Percentiles rank a stretch among this genome's conserved stretches.
Evolutionary conservation across 2,329 filamentous ascomycete species (phyloP).

Genomic region (Zelopaecilomyces penicillatus): DNA sequence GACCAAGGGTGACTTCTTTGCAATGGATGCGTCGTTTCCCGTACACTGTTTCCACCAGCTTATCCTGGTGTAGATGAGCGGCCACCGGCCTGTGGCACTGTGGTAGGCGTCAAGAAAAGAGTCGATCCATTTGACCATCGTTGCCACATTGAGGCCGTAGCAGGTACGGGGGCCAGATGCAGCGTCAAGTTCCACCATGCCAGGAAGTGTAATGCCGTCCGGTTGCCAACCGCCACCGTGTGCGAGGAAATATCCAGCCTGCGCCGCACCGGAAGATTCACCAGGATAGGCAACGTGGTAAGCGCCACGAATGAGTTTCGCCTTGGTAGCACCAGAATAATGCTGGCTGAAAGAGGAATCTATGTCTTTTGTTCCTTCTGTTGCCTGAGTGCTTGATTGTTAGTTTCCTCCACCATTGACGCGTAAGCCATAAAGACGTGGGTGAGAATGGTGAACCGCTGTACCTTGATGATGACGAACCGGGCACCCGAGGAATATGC

Average conservation of each 20-base stretch:
- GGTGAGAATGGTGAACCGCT: neutral
- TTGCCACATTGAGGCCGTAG: slow-evolving; percentile 35
- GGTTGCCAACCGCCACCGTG: slow-evolving; percentile 46
- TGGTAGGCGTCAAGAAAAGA: slow-evolving; percentile 45
- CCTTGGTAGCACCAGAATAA: slow-evolving; percentile 40
- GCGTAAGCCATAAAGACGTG: too few species aligned
- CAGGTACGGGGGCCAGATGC: slow-evolving; percentile 30
- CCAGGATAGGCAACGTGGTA: slow-evolving; percentile 48
- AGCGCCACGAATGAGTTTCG: slow-evolving; percentile 44
- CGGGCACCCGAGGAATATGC: slow-evolving; percentile 31
- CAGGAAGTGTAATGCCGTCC: slow-evolving; percentile 47
- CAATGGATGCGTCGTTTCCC: slow-evolving; percentile 38
- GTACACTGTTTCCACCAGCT: slow-evolving; percentile 48
- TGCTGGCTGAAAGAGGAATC: slow-evolving; percentile 39
- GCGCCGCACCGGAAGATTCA: slow-evolving; percentile 32
- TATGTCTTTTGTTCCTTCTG: slow-evolving; percentile 40
- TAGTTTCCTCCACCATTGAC: too few species aligned
- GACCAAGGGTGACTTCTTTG: slow-evolving; percentile 36
- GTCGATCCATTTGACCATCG: slow-evolving; percentile 44
- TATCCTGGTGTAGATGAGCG: slow-evolving; percentile 44
- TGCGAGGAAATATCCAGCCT: slow-evolving; percentile 43
- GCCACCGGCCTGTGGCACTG: slow-evolving; percentile 35
- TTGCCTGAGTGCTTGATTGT: slow-evolving; percentile 30
- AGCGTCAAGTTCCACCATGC: slow-evolving; percentile 48
- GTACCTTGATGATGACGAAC: slow-evolving; percentile 38